phyloP scores from a whole-genome alignment of 306 rosid species.

The Rosa lucieae region DNA sequence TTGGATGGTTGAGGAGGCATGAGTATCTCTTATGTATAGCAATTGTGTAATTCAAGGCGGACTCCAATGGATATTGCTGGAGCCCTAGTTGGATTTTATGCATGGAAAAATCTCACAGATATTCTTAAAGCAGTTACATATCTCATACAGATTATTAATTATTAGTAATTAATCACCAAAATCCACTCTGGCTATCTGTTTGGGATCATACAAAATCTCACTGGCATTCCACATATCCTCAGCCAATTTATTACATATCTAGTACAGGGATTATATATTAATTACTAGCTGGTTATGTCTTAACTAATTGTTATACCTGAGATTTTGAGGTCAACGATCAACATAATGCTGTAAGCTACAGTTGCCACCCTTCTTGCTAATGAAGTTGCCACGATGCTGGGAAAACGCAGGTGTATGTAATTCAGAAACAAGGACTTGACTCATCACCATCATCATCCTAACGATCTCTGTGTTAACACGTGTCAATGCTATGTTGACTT shows the following conservation, averaged over 20 bases:
- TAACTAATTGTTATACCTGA: background rate
- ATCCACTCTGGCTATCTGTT: background rate
- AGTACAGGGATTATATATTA: background rate
- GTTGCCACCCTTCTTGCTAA: background rate
- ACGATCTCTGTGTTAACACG: background rate
- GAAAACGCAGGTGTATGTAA: background rate
- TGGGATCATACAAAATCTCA: conserved; percentile 10
- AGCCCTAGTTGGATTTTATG: conserved; percentile 30
- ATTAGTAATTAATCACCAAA: background rate
- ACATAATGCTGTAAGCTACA: background rate
- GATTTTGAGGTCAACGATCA: conserved; percentile 8
- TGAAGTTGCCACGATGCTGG: background rate
- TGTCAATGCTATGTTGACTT: too few relatives aligned
- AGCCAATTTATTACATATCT: background rate
- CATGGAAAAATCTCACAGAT: conserved; percentile 30
- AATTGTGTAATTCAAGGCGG: conserved; percentile 46
- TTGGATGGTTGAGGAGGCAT: conserved; percentile 17
- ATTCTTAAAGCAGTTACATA: conserved; percentile 22
- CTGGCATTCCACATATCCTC: background rate
- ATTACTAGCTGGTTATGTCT: background rate
- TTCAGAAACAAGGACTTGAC: background rate
- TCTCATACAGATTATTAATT: background rate
- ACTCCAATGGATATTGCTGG: conserved; percentile 44
- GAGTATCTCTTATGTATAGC: conserved; percentile 34
- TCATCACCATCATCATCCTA: background rate